Base-by-base conservation (phyloP, 805 yeast species). In the Candida vaughaniae region DNA sequence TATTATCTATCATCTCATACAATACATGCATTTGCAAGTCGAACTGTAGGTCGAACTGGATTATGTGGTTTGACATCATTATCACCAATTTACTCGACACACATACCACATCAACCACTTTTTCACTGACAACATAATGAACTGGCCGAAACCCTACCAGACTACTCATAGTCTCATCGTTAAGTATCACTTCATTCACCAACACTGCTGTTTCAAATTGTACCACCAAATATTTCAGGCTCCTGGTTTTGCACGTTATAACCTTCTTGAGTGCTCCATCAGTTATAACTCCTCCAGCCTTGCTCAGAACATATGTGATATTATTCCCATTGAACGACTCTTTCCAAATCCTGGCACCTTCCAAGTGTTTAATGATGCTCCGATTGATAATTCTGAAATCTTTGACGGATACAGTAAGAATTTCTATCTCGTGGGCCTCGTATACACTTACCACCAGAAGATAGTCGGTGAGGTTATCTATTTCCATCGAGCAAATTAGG, bases 401-500 rank as follows among this genome's bases (percentile, higher is more conserved):
- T 7, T 36, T 36, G 9, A 42, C 36, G 1, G 52, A 49, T 1
- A 49, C 16, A 3, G 48, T 36, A 6, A 48, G 12, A 11, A 48
- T 9, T 25, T 47, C 49, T 8, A 47, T 33, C 7, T 26, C 31
- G 14, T 5, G n/a, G 9, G 35, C 33, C 8, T 29, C 39, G 9
- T 19, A 15, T 7, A 31, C 31, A 18, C 45, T 39, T 7, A 37
- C 30, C 10, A 48, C 41, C 20, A 47, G 22, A 11, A 43, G 10
- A 22, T 37, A 45, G 16, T 50, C 52, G 1, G 15, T 15, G 6
- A 29, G 3, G 3, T 30, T 25, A 15, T 33, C 30, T 3, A 31
- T 20, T 9, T 22, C 29, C 3, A 45, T n/a, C 41, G 43, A 38
- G 28, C 42, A 32, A 11, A 29, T 11, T 18, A 39, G 16, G 33